Percentiles rank a stretch among this genome's conserved stretches.
Evolutionary conservation across 139 green algal genomes (phyloP).

Genomic region (Chlorella sp.): DNA sequence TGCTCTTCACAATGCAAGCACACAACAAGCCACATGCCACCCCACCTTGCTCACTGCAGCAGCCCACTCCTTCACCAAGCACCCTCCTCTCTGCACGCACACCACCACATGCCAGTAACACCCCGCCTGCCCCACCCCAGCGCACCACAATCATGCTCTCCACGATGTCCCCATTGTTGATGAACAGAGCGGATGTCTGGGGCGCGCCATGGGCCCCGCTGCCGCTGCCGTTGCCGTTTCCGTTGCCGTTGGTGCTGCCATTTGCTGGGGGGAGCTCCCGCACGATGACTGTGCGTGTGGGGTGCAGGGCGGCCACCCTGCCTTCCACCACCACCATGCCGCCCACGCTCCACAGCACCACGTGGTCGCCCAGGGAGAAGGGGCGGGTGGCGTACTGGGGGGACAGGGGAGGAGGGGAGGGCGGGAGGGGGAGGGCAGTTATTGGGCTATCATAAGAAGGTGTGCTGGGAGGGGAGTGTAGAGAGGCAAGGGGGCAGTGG

Average conservation of each 20-base stretch:
- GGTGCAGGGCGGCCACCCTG: neutral
- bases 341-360: neutral
- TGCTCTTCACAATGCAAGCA: too few relatives aligned
- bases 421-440: neutral
- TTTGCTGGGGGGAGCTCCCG: neutral
- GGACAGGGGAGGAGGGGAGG: too few relatives aligned
- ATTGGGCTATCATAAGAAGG: too few relatives aligned
- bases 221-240: neutral
- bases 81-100: too few relatives aligned
- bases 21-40: too few relatives aligned
- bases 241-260: neutral
- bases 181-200: neutral
- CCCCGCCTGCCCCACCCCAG: too few relatives aligned
- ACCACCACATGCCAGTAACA: too few relatives aligned
- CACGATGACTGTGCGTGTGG: neutral
- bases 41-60: too few relatives aligned
- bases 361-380: neutral
- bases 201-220: neutral
- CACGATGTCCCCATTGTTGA: neutral
- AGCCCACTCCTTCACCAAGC: too few relatives aligned
- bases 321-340: neutral
- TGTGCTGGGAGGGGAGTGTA: neutral
- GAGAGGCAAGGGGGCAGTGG: too few relatives aligned
- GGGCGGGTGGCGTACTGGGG: neutral
- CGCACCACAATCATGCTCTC: neutral